Percentiles rank a stretch among this genome's conserved stretches.
Evolutionary conservation across 192 early-diverging fungal species (phyloP).

Genomic region (Entomortierella parvispora): DNA sequence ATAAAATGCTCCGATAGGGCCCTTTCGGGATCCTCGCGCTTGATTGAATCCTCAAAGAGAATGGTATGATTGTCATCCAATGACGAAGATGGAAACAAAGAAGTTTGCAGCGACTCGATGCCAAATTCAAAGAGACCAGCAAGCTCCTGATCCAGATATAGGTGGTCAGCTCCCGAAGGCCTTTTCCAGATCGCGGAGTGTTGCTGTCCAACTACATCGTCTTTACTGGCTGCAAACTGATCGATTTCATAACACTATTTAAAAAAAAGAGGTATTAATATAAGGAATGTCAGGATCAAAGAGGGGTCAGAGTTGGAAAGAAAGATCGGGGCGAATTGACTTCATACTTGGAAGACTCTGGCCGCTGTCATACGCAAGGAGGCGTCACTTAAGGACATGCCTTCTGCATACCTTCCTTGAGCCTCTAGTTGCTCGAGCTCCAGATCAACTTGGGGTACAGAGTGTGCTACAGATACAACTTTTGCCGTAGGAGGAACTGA

Average conservation of each 20-base stretch:
- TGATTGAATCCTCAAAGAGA: constrained; percentile 21
- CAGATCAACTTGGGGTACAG: not conserved
- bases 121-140: constrained; percentile 27
- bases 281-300: too few relatives aligned
- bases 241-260: constrained; percentile 31
- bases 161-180: constrained; percentile 33
- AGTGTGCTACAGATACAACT: too few relatives aligned
- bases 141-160: constrained; percentile 40
- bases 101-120: constrained; percentile 24
- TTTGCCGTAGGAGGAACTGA: too few relatives aligned
- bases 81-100: not conserved
- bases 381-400: constrained; percentile 37
- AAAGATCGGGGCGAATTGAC: not conserved
- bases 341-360: constrained; percentile 29
- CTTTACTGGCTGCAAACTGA: constrained; percentile 29
- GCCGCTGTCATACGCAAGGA: constrained; percentile 24
- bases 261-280: not conserved
- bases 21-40: constrained; percentile 18
- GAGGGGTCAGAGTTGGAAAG: too few relatives aligned
- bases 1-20: constrained; percentile 14
- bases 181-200: constrained; percentile 26
- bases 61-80: not conserved
- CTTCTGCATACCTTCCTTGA: constrained; percentile 34
- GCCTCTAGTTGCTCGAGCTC: constrained; percentile 32
- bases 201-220: constrained; percentile 34